These are phyloP conservation scores for Tetraselmis chui DNA, from an alignment of 139 green algal genomes.

Conservation along the genomic window DNA sequence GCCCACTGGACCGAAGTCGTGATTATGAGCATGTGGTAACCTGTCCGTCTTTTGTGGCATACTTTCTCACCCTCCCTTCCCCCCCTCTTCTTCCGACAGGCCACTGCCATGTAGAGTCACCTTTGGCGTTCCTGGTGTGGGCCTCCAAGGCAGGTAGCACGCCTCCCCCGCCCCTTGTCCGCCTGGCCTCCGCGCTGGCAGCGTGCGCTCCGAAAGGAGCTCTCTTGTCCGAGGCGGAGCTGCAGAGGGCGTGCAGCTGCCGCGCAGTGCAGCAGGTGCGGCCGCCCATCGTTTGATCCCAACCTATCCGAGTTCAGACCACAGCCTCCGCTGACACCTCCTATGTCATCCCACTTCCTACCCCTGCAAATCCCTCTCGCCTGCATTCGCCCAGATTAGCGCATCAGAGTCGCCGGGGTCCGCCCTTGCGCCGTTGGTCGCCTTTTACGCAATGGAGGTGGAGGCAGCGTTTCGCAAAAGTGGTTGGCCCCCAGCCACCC, in stretches of 20 bases:
- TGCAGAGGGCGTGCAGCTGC: background rate
- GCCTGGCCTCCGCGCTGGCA: background rate
- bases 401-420: background rate
- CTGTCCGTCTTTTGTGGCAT: too few species aligned
- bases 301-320: too few species aligned
- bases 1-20: too few species aligned
- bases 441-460: background rate
- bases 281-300: too few species aligned
- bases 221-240: background rate
- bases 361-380: too few species aligned
- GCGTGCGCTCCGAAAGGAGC: background rate
- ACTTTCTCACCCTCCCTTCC: background rate
- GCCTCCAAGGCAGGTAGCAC: background rate
- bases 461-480: background rate
- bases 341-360: too few species aligned
- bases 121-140: background rate
- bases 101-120: background rate
- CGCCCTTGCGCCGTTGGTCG: background rate
- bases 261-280: background rate
- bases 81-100: background rate
- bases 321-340: too few species aligned
- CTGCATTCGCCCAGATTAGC: background rate
- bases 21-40: too few species aligned
- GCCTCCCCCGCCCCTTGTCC: background rate
- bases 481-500: background rate